Evolutionary conservation across 169 alveolate genomes (phyloP), one percentile per base, ranked within the genome.

Genomic region (Plasmodium yoelii): DNA sequence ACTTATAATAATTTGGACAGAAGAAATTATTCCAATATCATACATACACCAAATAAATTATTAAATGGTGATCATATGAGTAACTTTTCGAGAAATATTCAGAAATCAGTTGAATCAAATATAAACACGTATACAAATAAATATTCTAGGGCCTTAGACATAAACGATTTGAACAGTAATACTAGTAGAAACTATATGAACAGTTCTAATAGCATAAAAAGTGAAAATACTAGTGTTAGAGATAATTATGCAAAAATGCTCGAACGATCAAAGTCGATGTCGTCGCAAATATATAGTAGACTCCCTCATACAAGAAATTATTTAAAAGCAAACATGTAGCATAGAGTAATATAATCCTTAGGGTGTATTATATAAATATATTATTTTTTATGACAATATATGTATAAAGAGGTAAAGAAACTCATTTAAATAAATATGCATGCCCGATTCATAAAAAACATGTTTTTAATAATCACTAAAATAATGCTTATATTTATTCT

Each of bases 141-240:
- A 60, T 67, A 75, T 68, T 75, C 88, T 10, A 63, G 88, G 44
- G 88, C 88, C 19, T 56, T 75, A 67, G 88, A 75, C 53, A 75
- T 75, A 75, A 75, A 75, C 10, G 88, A 75, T 57, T 57, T 75
- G 19, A 75, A 75, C 24, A 75, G 88, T 15, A 75, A 75, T 75
- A 49, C 88, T 56, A 75, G 77, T 63, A 63, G 88, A 51, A 75
- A 75, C 19, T 44, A 75, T 19, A 74, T 75, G 39, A 75, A 75
- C 28, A 75, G 88, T 75, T 75, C 88, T 8, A 75, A 75, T 44
- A 75, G 88, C 71, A 63, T 75, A 55, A 75, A 63, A 63, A 75
- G 88, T 22, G 88, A 75, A 15, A 51, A 44, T 34, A 75, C 88
- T 1, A 63, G 46, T 18, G 44, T 75, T 59, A 65, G 88, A 18